Evolutionary conservation across 129 eudicot species (phyloP), one percentile per base, ranked within the genome.

Genomic region (Dittrichia graveolens): DNA sequence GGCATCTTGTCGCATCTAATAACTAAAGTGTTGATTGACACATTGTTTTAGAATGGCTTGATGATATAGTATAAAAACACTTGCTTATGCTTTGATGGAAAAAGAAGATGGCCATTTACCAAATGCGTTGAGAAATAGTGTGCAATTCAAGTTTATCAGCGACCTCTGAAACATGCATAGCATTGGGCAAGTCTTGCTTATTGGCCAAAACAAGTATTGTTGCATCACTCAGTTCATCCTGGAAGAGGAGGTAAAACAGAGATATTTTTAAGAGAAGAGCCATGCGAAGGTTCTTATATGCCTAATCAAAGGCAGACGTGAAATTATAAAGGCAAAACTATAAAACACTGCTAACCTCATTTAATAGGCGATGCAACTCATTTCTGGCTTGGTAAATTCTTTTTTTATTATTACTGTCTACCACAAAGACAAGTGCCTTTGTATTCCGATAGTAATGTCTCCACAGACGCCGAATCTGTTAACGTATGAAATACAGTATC

Each of bases 171-270:
- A 72, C 80, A 55, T 53, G 49, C 85, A 80, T 84, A 50, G 87
- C 84, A 66, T 73, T 46, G 5, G 88, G 84, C 64, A 83, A 76
- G 75, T 83, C 88, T 72, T 83, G 84, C 79, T 83, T 83, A 61
- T 80, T 84, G 56, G 88, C 88, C 56, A 80, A 72, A 67, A 80
- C 77, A 66, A 84, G 79, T 35, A 84, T 40, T 6, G 82, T 67
- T 34, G 76, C 79, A 52, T 75, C 81, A 24, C 66, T 47, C 52
- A 79, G 65, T 76, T 79, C 84, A 53, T 67, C 77, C 84, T 83
- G 74, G 57, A 67, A 68, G 40, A 66, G 48, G 38, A 47, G 14
- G 40, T 39, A 56, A 68, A 52, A 49, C 18, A 40, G 1, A 67
- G 11, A 16, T 71, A 14, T 53, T n/a, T 12, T 52, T 49, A 44